Evolutionary conservation across 106 monocot genomes (phyloP).

Genomic region (Apostasia ramifera): DNA sequence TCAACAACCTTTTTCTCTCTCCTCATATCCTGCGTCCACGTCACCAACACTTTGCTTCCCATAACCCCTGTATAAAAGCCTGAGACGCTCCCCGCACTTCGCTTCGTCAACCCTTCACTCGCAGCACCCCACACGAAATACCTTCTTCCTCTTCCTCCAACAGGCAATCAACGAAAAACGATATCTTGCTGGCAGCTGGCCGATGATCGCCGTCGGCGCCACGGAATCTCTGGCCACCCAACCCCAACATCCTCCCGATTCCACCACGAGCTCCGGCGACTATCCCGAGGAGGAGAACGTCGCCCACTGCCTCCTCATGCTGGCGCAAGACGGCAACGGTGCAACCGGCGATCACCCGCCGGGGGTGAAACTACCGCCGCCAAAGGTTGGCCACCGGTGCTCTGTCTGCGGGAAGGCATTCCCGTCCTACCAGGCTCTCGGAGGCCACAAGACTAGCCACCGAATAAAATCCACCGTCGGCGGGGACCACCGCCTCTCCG

Average conservation of each 20-base stretch:
- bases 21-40: neutral
- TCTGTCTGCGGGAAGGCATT: constrained; percentile 49
- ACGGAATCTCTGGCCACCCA: neutral
- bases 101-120: neutral
- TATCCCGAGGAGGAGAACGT: constrained; percentile 60
- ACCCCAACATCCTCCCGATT: neutral
- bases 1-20: too few relatives aligned
- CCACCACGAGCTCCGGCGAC: neutral
- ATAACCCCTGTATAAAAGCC: neutral
- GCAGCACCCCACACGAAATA: constrained; percentile 2
- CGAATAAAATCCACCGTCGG: constrained; percentile 3
- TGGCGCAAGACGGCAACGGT: constrained; percentile 26
- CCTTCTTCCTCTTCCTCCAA: neutral
- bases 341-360: neutral
- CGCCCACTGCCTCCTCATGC: constrained; percentile 70
- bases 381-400: constrained; percentile 26
- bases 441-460: constrained; percentile 51
- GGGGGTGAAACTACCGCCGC: neutral
- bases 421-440: constrained; percentile 51
- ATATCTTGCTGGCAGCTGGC: neutral
- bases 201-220: neutral
- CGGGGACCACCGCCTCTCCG: neutral
- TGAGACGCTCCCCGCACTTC: neutral
- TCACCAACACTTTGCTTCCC: neutral
- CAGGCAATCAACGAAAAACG: neutral